phyloP scores from a whole-genome alignment of 2,329 filamentous ascomycete species.

The Cercospora nicotianae region DNA sequence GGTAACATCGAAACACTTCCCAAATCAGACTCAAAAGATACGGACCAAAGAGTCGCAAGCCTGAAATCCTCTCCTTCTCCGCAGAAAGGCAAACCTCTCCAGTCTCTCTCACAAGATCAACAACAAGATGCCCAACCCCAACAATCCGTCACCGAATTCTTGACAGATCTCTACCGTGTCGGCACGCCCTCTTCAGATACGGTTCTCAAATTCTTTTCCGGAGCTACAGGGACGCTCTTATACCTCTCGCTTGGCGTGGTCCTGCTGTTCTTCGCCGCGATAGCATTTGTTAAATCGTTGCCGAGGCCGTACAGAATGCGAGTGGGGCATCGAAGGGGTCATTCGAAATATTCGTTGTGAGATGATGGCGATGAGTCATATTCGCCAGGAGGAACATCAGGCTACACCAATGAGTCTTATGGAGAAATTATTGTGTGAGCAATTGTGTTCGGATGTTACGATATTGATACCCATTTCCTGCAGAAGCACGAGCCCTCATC shows the following conservation, averaged over 20 bases:
- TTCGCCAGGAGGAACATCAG: too few relatives aligned
- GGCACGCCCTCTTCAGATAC: background rate
- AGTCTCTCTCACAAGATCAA: background rate
- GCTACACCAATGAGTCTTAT: too few relatives aligned
- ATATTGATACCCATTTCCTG: too few relatives aligned
- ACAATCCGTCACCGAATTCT: background rate
- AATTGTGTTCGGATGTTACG: too few relatives aligned
- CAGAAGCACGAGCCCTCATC: too few relatives aligned
- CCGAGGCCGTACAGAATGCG: background rate
- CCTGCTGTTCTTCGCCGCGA: background rate
- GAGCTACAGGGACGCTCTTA: background rate
- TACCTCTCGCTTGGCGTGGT: background rate
- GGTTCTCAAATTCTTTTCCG: background rate
- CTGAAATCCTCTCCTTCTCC: background rate
- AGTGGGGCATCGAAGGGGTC: background rate
- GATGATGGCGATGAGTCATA: too few relatives aligned
- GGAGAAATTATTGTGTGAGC: too few relatives aligned
- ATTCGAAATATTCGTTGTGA: background rate
- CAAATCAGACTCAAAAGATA: background rate
- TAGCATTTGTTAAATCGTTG: background rate
- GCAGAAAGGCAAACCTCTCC: background rate
- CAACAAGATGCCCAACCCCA: background rate
- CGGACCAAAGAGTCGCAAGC: background rate
- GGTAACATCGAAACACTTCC: slow-evolving; percentile 13
- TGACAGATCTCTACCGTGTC: background rate